Conservation (phyloP, 331 rosid species). For the Erythrophleum ivorense region DNA sequence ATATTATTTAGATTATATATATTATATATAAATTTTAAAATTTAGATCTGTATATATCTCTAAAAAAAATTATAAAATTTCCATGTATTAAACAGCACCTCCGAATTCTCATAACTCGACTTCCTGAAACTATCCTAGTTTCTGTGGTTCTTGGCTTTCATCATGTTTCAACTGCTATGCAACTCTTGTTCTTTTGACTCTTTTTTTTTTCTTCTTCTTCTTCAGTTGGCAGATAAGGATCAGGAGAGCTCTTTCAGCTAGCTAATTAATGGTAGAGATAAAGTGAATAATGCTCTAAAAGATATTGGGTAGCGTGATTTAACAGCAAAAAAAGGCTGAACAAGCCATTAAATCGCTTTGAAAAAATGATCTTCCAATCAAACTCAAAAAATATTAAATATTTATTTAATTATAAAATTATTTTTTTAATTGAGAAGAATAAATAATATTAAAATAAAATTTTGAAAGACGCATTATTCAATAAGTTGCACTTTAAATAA, state of each 20-base stretch:
- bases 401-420: too few relatives aligned
- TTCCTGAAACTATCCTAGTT: neutral
- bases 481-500: too few relatives aligned
- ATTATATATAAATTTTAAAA: too few relatives aligned
- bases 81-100: too few relatives aligned
- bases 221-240: slow-evolving; percentile 84
- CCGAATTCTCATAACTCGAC: slow-evolving; percentile 71
- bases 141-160: neutral
- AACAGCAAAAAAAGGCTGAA: slow-evolving; percentile 87
- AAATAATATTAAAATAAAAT: too few relatives aligned
- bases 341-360: slow-evolving; percentile 88
- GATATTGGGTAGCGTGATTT: slow-evolving; percentile 97
- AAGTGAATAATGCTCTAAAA: slow-evolving; percentile 91
- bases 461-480: too few relatives aligned
- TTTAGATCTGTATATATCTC: too few relatives aligned
- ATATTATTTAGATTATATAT: too few relatives aligned
- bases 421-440: neutral
- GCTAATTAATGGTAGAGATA: slow-evolving; percentile 91
- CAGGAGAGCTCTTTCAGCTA: slow-evolving; percentile 93
- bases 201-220: neutral
- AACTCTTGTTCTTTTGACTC: neutral
- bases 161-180: slow-evolving; percentile 2
- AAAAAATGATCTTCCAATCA: slow-evolving; percentile 78
- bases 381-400: slow-evolving; percentile 59
- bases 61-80: too few relatives aligned